These are phyloP conservation scores for Brasilioporus rufonigricans DNA, from an alignment of 768 basidiomycete genomes.

Conservation along the genomic window DNA sequence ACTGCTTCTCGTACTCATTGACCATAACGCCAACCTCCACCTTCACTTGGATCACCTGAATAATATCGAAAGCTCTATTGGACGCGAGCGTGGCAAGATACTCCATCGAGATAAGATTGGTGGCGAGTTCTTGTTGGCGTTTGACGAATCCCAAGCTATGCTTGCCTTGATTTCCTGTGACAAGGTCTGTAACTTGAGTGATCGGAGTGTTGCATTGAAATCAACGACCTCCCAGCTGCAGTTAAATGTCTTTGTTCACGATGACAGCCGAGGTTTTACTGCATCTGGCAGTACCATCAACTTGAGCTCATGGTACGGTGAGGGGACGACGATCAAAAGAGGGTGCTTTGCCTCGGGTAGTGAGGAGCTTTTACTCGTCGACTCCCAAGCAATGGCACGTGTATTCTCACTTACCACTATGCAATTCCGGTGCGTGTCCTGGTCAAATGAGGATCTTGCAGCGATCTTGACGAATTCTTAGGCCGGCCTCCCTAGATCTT, in stretches of 20 bases:
- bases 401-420: conserved; percentile 54
- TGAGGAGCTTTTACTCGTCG: conserved; percentile 54
- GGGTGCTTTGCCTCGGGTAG: conserved; percentile 46
- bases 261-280: conserved; percentile 44
- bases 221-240: conserved; percentile 27
- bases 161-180: conserved; percentile 43
- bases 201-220: neutral
- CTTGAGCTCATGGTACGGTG: conserved; percentile 46
- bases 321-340: conserved; percentile 33
- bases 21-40: conserved; percentile 29
- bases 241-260: conserved; percentile 48
- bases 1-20: conserved; percentile 41
- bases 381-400: conserved; percentile 41
- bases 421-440: conserved; percentile 46
- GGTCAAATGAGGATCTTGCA: neutral
- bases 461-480: conserved; percentile 15
- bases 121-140: conserved; percentile 43
- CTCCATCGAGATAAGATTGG: conserved; percentile 49
- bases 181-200: conserved; percentile 33
- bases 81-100: conserved; percentile 28
- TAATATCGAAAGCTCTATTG: conserved; percentile 36
- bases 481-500: conserved; percentile 47
- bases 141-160: conserved; percentile 51
- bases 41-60: conserved; percentile 38
- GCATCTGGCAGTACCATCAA: conserved; percentile 42